phyloP scores from a whole-genome alignment of 1,284 basidiomycete genomes.

The Anthracocystis setariae region DNA sequence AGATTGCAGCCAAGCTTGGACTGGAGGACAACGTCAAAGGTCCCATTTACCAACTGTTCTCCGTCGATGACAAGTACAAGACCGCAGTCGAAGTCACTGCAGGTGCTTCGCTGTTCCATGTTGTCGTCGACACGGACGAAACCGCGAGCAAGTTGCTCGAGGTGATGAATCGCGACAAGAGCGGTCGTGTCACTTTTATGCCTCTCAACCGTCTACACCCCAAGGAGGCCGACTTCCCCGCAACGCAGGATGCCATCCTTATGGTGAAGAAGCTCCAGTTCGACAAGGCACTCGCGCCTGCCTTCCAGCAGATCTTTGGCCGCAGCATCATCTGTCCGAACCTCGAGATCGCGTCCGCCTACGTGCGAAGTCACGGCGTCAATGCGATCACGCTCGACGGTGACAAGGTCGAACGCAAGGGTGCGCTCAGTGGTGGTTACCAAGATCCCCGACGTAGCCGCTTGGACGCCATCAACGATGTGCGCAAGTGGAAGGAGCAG shows the following conservation, averaged over 20 bases:
- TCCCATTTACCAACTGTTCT: conserved; percentile 91
- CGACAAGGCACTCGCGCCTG: conserved; percentile 78
- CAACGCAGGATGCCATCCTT: conserved; percentile 82
- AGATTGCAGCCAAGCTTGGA: conserved; percentile 78
- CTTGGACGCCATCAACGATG: conserved; percentile 83
- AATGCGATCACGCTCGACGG: conserved; percentile 98
- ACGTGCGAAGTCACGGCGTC: conserved; percentile 91
- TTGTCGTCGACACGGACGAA: conserved; percentile 94
- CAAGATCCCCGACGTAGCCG: conserved; percentile 90
- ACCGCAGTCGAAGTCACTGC: conserved; percentile 93
- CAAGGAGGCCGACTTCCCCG: conserved; percentile 75
- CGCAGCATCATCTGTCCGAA: conserved; percentile 95
- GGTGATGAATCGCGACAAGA: conserved; percentile 89
- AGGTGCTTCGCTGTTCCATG: conserved; percentile 93
- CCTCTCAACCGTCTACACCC: conserved; percentile 95
- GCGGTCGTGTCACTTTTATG: conserved; percentile 96
- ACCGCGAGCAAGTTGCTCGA: conserved; percentile 89
- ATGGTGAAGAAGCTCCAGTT: conserved; percentile 80
- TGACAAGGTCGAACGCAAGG: conserved; percentile 96
- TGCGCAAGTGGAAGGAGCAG: conserved; percentile 81
- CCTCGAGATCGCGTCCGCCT: conserved; percentile 89
- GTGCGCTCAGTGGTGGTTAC: conserved; percentile 93
- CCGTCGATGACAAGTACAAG: conserved; percentile 91
- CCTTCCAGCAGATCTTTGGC: conserved; percentile 97
- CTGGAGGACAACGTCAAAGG: conserved; percentile 82